Evolutionary conservation across 2,329 filamentous ascomycete species (phyloP), one percentile per base, ranked within the genome.

Genomic region (Myriangium duriaei): DNA sequence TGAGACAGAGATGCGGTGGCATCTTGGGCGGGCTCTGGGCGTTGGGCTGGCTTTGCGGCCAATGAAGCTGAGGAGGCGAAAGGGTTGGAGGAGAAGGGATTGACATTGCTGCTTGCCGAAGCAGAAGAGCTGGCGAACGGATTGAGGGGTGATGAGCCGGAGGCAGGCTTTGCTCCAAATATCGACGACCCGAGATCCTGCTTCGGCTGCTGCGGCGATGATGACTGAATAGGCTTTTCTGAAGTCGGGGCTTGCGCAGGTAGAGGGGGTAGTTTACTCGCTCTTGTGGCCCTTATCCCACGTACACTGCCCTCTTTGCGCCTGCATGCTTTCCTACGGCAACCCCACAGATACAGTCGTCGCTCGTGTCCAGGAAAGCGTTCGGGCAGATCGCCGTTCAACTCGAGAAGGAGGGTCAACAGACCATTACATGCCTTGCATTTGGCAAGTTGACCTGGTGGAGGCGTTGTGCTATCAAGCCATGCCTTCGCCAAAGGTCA

Each of bases 341-440:
- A 98, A 12, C 74, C 74, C 57, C 93, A 86, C 10, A 98, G 68
- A 53, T 95, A 96, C 12, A 98, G 57, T 44, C 88, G 75, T 48
- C 91, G 72, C 52, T 95, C 85, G 59, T 96, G 84, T 40, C 79
- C 76, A 2, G 86, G 81, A 52, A 94, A 95, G 34, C 76, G 71
- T 39, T 88, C 81, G 11, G 86, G 87, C 3, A 96, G 70, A 55
- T 95, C 86, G 51, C 76, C 87, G 59, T 98, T 85, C 17, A 98
- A 72, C 59, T 98, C 86, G 32, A 98, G 72, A 3, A 98, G 72
- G 9, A 96, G 70, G 1, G 76, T 78, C 74, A 95, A 85, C 37
- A 84, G 62, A 37, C 77, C 73, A 48, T 85, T 82, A 73, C 91
- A 98, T 47, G 82, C 72, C 60, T 82, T 85, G 66, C 91, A 98